Evolutionary conservation across 1,284 basidiomycete species (phyloP).

Genomic region (Caloboletus inedulis): DNA sequence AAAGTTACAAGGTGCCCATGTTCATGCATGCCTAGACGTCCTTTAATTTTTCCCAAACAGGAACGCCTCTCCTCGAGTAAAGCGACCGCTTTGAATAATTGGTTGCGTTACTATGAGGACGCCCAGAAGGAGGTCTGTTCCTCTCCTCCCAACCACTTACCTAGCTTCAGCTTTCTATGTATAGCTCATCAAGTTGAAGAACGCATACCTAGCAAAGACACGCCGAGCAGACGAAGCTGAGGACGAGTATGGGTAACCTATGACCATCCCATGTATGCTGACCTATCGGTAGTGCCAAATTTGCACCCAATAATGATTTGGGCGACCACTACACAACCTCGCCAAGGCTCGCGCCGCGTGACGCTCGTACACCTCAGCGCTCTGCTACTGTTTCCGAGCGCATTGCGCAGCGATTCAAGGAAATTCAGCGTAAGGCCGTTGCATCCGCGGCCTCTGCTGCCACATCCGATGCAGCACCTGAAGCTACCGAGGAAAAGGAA

Average conservation of each 20-base stretch:
- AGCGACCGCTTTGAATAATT: slow-evolving; percentile 59
- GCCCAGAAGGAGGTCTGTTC: slow-evolving; percentile 52
- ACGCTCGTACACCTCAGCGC: slow-evolving; percentile 52
- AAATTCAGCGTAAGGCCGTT: slow-evolving; percentile 59
- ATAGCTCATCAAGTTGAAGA: slow-evolving; percentile 65
- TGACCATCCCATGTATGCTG: slow-evolving; percentile 8
- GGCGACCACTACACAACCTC: slow-evolving; percentile 74
- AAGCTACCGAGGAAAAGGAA: slow-evolving; percentile 34
- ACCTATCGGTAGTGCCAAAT: slow-evolving; percentile 60
- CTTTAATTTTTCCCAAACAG: slow-evolving; percentile 35
- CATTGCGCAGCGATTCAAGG: slow-evolving; percentile 69
- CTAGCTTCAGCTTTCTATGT: slow-evolving; percentile 13
- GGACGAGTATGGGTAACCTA: slow-evolving; percentile 67
- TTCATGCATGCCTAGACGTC: background rate
- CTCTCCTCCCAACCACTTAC: background rate
- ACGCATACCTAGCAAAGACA: slow-evolving; percentile 73
- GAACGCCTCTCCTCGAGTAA: slow-evolving; percentile 58
- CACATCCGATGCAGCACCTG: slow-evolving; percentile 14
- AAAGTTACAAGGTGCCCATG: slow-evolving; percentile 54
- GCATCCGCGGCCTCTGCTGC: slow-evolving; percentile 30
- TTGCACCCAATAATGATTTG: slow-evolving; percentile 66
- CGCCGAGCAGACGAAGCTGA: slow-evolving; percentile 84
- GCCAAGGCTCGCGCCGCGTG: slow-evolving; percentile 60
- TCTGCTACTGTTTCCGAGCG: slow-evolving; percentile 75
- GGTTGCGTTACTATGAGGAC: slow-evolving; percentile 69